Base-by-base conservation (phyloP, 306 rosid species). In the Mimosa pudica region DNA sequence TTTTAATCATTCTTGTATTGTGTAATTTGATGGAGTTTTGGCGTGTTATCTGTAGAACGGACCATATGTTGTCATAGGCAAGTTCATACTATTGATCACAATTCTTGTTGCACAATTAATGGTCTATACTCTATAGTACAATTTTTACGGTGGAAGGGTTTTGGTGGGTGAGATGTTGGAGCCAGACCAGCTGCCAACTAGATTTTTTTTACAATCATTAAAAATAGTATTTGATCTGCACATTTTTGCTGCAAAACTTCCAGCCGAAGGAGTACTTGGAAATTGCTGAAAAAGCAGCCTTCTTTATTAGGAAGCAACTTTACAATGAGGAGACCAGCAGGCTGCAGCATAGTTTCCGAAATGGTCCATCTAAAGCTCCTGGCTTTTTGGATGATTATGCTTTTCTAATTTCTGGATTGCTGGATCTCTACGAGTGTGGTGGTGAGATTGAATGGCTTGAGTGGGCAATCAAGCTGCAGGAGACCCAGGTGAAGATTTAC, bases 341-440 rank as follows among this genome's bases (percentile, higher is more conserved):
- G 76, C 90, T 91, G 51, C 86, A 89, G 24, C 98, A 85, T 80
- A 92, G 98, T 89, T 95, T 88, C 85, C 87, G 98, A 87, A 90
- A 88, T 24, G 90, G 93, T 52, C 97, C 97, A 20, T 88, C 97
- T 58, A 92, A 88, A 84, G 97, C 97, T 10, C 97, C 95, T 57
- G 98, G 94, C 35, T 95, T 95, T 90, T 70, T 91, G 77, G 98
- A 95, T 80, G 98, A 92, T 80, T 92, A 95, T 79, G 97, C 97
- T 54, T 95, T 95, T 82, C 83, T 95, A 71, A 91, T 95, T 71
- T 80, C 91, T 41, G 95, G 93, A n/a, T 85, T 95, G 82, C 87
- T 92, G 69, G 98, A 95, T 84, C 92, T 95, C 72, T 95, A 86
- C 3, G 98, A 95, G 83, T 86, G 83, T 74, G 98, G 98, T 35